Percentiles rank a stretch among this genome's conserved stretches.
phyloP scores from a whole-genome alignment of 1,284 basidiomycete species.

The Puccinia hordei region DNA sequence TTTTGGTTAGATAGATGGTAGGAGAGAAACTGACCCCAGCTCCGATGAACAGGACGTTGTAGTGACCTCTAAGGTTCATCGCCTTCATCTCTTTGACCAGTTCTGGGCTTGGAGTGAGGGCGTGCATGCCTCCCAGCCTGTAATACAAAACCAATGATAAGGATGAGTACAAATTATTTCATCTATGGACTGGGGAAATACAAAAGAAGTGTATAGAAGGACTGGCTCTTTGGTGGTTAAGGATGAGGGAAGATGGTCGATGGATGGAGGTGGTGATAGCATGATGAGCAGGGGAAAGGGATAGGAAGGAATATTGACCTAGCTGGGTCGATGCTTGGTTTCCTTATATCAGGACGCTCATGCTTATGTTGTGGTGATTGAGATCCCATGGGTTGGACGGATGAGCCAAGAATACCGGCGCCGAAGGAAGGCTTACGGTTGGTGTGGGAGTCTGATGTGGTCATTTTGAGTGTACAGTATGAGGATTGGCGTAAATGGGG shows the following conservation, averaged over 20 bases:
- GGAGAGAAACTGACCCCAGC: constrained; percentile 66
- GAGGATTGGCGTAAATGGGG: not conserved
- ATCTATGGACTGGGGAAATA: not conserved
- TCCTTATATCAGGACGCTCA: not conserved
- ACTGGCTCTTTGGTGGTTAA: not conserved
- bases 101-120: constrained; percentile 13
- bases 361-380: not conserved
- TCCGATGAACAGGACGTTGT: constrained; percentile 85
- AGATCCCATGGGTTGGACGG: constrained; percentile 6
- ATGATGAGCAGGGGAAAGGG: not conserved
- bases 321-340: constrained; percentile 37
- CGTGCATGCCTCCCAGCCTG: constrained; percentile 44
- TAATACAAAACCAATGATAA: not conserved
- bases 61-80: constrained; percentile 39
- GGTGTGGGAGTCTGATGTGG: not conserved
- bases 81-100: constrained; percentile 19
- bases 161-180: not conserved
- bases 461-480: not conserved
- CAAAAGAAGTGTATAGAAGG: not conserved
- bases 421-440: constrained; percentile 31
- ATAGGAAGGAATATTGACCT: not conserved
- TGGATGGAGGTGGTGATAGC: not conserved
- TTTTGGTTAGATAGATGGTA: too few relatives aligned
- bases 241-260: not conserved
- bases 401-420: constrained; percentile 28